Conservation (phyloP, 2,329 filamentous ascomycete genomes). For the Paraphoma sp. region DNA sequence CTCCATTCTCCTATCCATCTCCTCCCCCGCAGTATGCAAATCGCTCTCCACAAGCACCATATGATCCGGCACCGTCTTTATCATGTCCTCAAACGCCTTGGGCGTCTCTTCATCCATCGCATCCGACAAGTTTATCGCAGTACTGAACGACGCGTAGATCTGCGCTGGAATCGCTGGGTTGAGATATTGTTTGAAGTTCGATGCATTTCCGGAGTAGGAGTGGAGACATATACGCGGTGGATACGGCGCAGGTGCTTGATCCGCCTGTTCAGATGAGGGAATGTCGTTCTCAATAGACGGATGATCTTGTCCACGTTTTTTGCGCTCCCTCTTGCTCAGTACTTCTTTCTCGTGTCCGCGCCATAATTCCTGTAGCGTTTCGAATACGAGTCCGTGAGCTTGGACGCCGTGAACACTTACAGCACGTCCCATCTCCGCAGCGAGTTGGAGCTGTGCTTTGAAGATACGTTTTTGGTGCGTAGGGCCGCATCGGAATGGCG, state of each 20-base stretch:
- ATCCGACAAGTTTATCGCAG: conserved; percentile 75
- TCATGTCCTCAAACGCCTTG: conserved; percentile 67
- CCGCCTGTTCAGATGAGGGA: conserved; percentile 1
- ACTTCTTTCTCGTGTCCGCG: conserved; percentile 71
- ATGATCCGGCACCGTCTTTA: conserved; percentile 77
- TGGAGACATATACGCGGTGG: conserved; percentile 92
- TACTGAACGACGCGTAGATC: conserved; percentile 89
- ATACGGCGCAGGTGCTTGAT: conserved; percentile 65
- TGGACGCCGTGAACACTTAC: conserved; percentile 78
- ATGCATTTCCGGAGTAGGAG: conserved; percentile 82
- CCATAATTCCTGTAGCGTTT: conserved; percentile 71
- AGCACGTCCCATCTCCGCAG: conserved; percentile 69
- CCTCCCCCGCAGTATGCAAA: conserved; percentile 78
- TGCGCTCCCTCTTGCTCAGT: conserved; percentile 64
- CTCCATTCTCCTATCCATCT: conserved; percentile 81
- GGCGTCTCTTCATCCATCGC: conserved; percentile 53
- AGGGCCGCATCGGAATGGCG: conserved; percentile 71
- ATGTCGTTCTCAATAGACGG: conserved; percentile 12
- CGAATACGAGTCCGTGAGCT: conserved; percentile 73
- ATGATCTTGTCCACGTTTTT: conserved; percentile 32
- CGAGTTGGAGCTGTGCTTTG: conserved; percentile 72
- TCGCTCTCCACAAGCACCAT: conserved; percentile 89
- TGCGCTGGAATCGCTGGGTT: conserved; percentile 73
- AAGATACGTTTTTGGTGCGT: conserved; percentile 73
- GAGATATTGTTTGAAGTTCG: conserved; percentile 80